phyloP scores from a whole-genome alignment of 2,329 filamentous ascomycete species.

The Cercospora beticola region DNA sequence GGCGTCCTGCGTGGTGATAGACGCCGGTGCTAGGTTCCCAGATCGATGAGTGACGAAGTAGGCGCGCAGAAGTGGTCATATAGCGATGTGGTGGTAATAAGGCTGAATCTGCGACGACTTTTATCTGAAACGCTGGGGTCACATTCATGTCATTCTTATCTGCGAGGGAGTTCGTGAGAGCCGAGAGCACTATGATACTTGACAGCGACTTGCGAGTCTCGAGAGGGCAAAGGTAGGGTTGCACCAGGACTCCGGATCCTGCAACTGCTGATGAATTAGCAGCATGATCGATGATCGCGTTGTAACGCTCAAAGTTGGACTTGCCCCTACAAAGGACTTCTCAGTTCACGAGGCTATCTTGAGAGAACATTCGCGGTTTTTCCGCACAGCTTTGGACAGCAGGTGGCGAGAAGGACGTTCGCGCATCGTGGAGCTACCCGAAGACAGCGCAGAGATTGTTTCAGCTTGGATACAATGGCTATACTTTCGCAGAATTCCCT shows the following conservation, averaged over 20 bases:
- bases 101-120: not conserved
- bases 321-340: slow-evolving; percentile 14
- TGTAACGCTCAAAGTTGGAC: slow-evolving; percentile 16
- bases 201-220: slow-evolving; percentile 19
- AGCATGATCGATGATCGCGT: slow-evolving; percentile 26
- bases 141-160: not conserved
- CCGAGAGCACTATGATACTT: slow-evolving; percentile 3
- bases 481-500: slow-evolving; percentile 26
- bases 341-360: slow-evolving; percentile 25
- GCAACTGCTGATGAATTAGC: slow-evolving; percentile 1
- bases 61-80: not conserved
- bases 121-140: not conserved
- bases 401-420: slow-evolving; percentile 26
- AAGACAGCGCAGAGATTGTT: slow-evolving; percentile 21
- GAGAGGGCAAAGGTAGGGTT: slow-evolving; percentile 15
- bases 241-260: not conserved
- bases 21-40: slow-evolving; percentile 6
- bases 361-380: slow-evolving; percentile 20
- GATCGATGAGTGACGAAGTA: not conserved
- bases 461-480: slow-evolving; percentile 26
- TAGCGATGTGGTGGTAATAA: not conserved
- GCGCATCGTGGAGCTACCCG: slow-evolving; percentile 19
- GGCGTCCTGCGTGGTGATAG: slow-evolving; percentile 1
- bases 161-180: not conserved
- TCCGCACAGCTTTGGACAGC: slow-evolving; percentile 25